A percentile compares a stretch with the other conserved stretches of the same genome.
Evolutionary conservation across 805 yeast species (phyloP).

Genomic region (Myxozyma lipomycoides): DNA sequence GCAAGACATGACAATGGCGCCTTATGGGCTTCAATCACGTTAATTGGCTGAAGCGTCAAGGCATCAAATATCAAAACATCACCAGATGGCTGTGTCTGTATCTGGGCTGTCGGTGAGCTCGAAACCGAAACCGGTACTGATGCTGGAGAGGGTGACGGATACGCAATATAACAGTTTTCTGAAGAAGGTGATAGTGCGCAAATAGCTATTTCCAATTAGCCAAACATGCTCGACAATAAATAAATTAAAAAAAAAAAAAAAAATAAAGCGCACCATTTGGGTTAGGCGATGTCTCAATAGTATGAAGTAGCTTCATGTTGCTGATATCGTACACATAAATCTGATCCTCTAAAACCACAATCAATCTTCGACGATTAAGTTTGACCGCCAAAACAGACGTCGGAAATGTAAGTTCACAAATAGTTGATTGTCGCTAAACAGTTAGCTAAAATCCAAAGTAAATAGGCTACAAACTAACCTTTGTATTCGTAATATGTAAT

Average conservation of each 20-base stretch:
- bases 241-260: background rate
- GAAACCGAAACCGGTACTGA: slow-evolving; percentile 3
- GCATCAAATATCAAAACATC: slow-evolving; percentile 79
- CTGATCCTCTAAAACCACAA: slow-evolving; percentile 75
- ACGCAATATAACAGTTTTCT: slow-evolving; percentile 51
- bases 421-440: slow-evolving; percentile 53
- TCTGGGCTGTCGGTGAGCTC: slow-evolving; percentile 20
- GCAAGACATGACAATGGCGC: slow-evolving; percentile 64
- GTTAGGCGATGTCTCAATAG: slow-evolving; percentile 56
- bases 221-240: background rate
- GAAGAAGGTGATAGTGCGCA: slow-evolving; percentile 39
- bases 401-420: slow-evolving; percentile 88
- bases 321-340: slow-evolving; percentile 85
- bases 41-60: slow-evolving; percentile 64
- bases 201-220: slow-evolving; percentile 34
- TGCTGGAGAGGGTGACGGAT: slow-evolving; percentile 47
- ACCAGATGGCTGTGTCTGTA: slow-evolving; percentile 41
- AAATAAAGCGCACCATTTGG: slow-evolving; percentile 32
- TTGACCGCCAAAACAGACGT: slow-evolving; percentile 65
- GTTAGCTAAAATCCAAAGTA: background rate
- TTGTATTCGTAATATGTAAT: slow-evolving; percentile 77
- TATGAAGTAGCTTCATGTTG: slow-evolving; percentile 76
- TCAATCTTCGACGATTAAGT: slow-evolving; percentile 75
- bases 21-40: slow-evolving; percentile 83
- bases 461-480: slow-evolving; percentile 33